Percentiles rank a stretch among this genome's conserved stretches.
Evolutionary conservation across 805 yeast genomes (phyloP).

Genomic region (Hemisphaericaspora nanyangensis): DNA sequence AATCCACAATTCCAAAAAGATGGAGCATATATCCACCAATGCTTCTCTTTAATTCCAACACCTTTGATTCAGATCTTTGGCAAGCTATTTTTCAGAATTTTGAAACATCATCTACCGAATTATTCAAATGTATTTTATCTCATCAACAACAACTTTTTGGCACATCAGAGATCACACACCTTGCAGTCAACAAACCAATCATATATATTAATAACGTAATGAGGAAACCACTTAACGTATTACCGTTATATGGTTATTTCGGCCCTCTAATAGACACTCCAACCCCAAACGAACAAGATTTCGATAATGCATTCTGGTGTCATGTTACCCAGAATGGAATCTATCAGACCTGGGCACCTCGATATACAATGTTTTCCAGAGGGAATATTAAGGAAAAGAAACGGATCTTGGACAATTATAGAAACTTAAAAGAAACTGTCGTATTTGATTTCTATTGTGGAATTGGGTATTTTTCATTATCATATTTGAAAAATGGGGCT

Average conservation of each 20-base stretch:
- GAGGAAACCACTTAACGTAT: conserved; percentile 62
- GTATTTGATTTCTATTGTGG: conserved; percentile 78
- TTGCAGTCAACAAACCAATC: conserved; percentile 73
- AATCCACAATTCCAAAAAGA: conserved; percentile 41
- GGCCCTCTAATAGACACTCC: conserved; percentile 40
- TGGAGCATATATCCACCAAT: conserved; percentile 68
- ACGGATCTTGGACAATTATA: conserved; percentile 48
- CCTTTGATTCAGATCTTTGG: conserved; percentile 44
- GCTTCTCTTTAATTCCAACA: conserved; percentile 50
- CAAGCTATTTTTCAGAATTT: not conserved
- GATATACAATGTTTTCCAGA: conserved; percentile 80
- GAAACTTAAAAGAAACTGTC: conserved; percentile 32
- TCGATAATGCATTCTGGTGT: conserved; percentile 67
- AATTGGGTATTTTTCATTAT: conserved; percentile 77
- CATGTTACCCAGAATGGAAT: conserved; percentile 67
- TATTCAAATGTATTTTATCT: conserved; percentile 8
- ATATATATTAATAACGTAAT: conserved; percentile 51
- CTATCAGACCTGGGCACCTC: conserved; percentile 79
- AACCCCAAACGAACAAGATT: conserved; percentile 42
- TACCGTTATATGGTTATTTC: conserved; percentile 63
- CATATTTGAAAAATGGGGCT: conserved; percentile 54
- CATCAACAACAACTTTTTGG: conserved; percentile 8
- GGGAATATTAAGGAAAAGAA: conserved; percentile 83
- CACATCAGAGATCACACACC: conserved; percentile 42
- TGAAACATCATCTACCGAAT: not conserved